phyloP scores from a whole-genome alignment of 2,329 filamentous ascomycete genomes.

The Diaporthe citriasiana region DNA sequence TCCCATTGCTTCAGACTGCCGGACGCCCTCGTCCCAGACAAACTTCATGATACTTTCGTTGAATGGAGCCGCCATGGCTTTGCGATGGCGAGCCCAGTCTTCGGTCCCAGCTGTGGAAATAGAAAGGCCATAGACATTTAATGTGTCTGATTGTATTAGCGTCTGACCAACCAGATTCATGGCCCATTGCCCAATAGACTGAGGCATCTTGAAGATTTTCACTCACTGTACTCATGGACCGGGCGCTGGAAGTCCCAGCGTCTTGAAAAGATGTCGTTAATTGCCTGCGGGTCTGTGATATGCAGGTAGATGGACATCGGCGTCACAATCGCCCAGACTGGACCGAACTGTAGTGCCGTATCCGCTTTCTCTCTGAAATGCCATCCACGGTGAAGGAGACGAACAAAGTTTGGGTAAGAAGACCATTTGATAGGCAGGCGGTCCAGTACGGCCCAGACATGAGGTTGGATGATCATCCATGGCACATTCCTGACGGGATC shows the following conservation, averaged over 20 bases:
- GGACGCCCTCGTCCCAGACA: conserved; percentile 1
- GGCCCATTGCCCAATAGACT: background rate
- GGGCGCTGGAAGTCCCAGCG: conserved; percentile 8
- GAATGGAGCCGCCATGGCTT: conserved; percentile 5
- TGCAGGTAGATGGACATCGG: background rate
- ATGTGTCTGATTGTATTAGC: background rate
- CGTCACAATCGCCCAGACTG: conserved; percentile 5
- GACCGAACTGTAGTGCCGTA: background rate
- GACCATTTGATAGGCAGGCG: conserved; percentile 3
- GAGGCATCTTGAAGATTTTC: background rate
- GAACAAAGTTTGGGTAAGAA: background rate
- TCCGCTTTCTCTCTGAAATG: background rate
- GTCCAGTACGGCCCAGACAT: background rate
- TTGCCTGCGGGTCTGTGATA: background rate
- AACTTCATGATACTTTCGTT: conserved; percentile 22
- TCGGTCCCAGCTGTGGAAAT: conserved; percentile 9
- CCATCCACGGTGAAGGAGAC: background rate
- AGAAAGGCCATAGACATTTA: conserved; percentile 11
- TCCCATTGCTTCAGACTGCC: background rate
- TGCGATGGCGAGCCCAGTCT: conserved; percentile 10
- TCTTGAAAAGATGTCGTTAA: background rate
- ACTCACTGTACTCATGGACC: background rate
- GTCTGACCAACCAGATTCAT: background rate
- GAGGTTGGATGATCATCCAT: conserved; percentile 9
- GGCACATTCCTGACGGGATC: background rate